These are phyloP conservation scores for Carnegiea gigantea DNA, from an alignment of 179 eudicot genomes.

Conservation along the genomic window DNA sequence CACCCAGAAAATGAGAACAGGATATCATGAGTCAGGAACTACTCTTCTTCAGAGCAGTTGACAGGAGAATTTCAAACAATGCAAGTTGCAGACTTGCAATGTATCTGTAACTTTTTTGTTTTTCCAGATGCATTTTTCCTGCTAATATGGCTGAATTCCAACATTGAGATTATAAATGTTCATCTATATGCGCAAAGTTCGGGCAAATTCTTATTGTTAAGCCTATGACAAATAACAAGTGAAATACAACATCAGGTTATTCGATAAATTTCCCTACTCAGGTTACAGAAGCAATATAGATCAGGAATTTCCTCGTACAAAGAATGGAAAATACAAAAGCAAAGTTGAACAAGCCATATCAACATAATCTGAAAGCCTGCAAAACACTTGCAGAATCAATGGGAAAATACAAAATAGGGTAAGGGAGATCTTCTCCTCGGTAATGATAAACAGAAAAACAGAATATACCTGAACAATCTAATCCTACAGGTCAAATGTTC, in stretches of 20 bases:
- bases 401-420: neutral
- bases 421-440: neutral
- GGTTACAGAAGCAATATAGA: neutral
- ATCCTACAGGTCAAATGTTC: conserved; percentile 30
- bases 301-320: neutral
- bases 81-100: neutral
- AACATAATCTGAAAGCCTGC: conserved; percentile 14
- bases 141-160: neutral
- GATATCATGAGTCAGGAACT: no score
- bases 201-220: no score
- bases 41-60: neutral
- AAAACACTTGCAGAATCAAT: conserved; percentile 8
- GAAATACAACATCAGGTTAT: neutral
- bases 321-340: conserved; percentile 15
- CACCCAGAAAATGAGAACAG: no score
- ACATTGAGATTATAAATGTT: neutral
- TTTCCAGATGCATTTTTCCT: no score
- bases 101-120: no score
- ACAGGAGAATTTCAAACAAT: neutral
- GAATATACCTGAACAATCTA: conserved; percentile 21
- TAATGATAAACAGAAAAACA: conserved; percentile 4
- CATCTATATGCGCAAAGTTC: no score
- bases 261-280: neutral
- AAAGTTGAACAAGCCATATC: conserved; percentile 17
- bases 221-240: neutral